phyloP scores from a whole-genome alignment of 331 rosid genomes.

The Rosa hybrid region DNA sequence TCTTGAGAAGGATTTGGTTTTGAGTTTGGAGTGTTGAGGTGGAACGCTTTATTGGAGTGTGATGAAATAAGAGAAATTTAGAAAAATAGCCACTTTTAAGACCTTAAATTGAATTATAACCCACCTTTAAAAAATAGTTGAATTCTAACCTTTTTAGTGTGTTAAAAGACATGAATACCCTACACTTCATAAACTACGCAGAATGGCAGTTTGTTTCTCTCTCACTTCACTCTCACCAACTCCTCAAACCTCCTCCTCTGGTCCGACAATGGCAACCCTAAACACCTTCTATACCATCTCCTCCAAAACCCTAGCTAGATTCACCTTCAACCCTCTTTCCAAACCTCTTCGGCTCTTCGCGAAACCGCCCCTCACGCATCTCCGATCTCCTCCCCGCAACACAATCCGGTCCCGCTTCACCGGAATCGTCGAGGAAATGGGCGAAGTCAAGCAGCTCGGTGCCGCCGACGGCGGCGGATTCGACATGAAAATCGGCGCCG shows the following conservation, averaged over 20 bases:
- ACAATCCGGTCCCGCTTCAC: constrained; percentile 61
- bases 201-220: constrained; percentile 3
- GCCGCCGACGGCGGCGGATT: constrained; percentile 47
- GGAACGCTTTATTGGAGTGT: too few species aligned
- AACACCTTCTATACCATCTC: constrained; percentile 4
- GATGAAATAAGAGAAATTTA: too few species aligned
- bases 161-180: too few species aligned
- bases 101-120: too few species aligned
- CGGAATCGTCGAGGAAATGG: constrained; percentile 83
- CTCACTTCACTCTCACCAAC: constrained; percentile 14
- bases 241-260: not conserved
- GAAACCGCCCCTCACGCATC: constrained; percentile 11
- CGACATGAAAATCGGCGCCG: constrained; percentile 54
- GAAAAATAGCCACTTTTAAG: too few species aligned
- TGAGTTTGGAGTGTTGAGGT: too few species aligned
- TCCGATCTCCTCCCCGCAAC: constrained; percentile 12
- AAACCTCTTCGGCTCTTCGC: constrained; percentile 34
- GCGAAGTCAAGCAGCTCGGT: constrained; percentile 58
- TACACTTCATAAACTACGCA: too few species aligned
- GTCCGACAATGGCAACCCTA: constrained; percentile 14
- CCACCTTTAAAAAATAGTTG: too few species aligned
- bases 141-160: too few species aligned
- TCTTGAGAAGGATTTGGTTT: not conserved
- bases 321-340: constrained; percentile 32
- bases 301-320: constrained; percentile 23